These are phyloP conservation scores for Priceomyces melissophilus DNA, from an alignment of 805 yeast species.

Conservation along the genomic window DNA sequence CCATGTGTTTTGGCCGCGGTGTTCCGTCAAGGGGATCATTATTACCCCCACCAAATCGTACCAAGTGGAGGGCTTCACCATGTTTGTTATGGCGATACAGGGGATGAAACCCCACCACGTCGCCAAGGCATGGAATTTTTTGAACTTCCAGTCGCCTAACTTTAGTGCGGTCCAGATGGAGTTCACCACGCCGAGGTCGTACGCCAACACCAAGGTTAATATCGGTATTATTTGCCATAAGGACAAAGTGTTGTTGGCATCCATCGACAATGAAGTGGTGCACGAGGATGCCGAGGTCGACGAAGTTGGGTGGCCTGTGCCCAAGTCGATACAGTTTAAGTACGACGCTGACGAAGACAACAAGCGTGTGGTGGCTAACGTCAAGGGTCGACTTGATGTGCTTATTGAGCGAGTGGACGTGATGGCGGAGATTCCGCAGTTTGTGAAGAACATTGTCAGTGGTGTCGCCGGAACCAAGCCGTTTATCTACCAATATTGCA, in stretches of 20 bases:
- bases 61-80: constrained; percentile 48
- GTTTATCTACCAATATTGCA: constrained; percentile 89
- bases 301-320: constrained; percentile 91
- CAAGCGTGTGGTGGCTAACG: constrained; percentile 42
- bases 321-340: constrained; percentile 61
- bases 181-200: constrained; percentile 89
- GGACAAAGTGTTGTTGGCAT: constrained; percentile 57
- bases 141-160: constrained; percentile 77
- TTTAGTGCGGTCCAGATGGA: constrained; percentile 86
- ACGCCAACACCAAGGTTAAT: constrained; percentile 77
- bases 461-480: constrained; percentile 97
- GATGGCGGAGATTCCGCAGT: constrained; percentile 93
- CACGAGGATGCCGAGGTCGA: constrained; percentile 58
- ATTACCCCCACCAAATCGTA: constrained; percentile 31
- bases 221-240: constrained; percentile 71
- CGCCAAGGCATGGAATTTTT: constrained; percentile 94
- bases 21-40: constrained; percentile 64
- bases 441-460: constrained; percentile 87
- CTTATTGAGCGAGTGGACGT: constrained; percentile 92
- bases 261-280: constrained; percentile 60
- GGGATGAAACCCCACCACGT: constrained; percentile 99
- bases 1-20: constrained; percentile 95
- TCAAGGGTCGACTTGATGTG: constrained; percentile 57
- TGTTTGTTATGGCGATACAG: constrained; percentile 95
- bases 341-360: constrained; percentile 43